Evolutionary conservation across 352 stramenopile species (phyloP).

Genomic region (Phytopythium montanum): DNA sequence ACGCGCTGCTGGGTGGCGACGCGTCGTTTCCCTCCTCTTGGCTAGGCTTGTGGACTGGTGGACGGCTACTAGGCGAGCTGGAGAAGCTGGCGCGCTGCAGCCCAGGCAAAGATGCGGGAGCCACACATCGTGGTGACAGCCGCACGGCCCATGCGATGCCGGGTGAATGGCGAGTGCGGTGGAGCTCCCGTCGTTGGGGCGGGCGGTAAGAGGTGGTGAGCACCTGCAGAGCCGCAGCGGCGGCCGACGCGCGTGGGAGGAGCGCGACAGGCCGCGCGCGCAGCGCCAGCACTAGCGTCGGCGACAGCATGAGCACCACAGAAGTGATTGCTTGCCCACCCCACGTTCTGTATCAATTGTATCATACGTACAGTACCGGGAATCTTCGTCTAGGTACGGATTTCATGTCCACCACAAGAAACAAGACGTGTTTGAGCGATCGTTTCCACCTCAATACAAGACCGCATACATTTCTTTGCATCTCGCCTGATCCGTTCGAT

Average conservation of each 20-base stretch:
- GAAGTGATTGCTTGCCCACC: neutral
- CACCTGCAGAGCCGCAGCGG: neutral
- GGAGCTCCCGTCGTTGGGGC: neutral
- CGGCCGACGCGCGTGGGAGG: neutral
- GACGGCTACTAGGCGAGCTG: neutral
- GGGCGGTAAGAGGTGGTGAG: neutral
- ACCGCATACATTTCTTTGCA: conserved; percentile 2
- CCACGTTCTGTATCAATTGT: neutral
- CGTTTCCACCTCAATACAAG: conserved; percentile 1
- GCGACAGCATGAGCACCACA: neutral
- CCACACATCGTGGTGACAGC: neutral
- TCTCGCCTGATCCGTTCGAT: neutral
- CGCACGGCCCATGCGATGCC: neutral
- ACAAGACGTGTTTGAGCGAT: conserved; percentile 19
- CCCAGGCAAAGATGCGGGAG: neutral
- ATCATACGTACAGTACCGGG: neutral
- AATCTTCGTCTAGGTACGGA: neutral
- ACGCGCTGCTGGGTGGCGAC: conserved; percentile 11
- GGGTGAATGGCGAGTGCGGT: neutral
- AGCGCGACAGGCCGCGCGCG: neutral
- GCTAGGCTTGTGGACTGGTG: neutral
- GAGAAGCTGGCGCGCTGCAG: neutral
- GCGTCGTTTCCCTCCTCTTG: neutral
- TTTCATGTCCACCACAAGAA: conserved; percentile 13
- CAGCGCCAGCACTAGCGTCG: conserved; percentile 1